phyloP scores from a whole-genome alignment of 495 filamentous ascomycete genomes.

The Penicillium salamii region DNA sequence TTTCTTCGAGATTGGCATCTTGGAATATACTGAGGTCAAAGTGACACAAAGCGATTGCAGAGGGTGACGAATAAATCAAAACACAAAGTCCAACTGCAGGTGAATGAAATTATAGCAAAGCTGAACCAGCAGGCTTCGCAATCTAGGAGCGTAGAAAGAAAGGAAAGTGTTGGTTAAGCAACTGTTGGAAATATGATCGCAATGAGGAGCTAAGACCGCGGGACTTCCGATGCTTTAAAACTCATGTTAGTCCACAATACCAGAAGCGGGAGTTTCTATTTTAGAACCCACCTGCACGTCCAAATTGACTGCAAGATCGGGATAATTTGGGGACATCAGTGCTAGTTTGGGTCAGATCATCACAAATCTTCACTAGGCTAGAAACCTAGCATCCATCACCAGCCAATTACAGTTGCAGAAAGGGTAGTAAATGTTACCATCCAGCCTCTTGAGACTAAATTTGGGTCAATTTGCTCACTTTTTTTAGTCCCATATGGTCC shows the following conservation, averaged over 20 bases:
- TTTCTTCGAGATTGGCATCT: slow-evolving; percentile 8
- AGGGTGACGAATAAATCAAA: slow-evolving; percentile 6
- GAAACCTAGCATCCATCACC: background rate
- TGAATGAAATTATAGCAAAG: slow-evolving; percentile 27
- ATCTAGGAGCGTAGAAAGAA: slow-evolving; percentile 12
- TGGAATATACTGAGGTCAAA: too few species aligned
- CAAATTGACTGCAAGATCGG: background rate
- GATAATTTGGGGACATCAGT: slow-evolving; percentile 1
- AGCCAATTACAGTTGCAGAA: background rate
- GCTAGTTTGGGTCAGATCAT: background rate
- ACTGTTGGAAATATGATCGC: background rate
- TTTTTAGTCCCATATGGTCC: slow-evolving; percentile 4
- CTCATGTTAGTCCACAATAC: slow-evolving; percentile 1
- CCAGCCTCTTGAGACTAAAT: slow-evolving; percentile 1
- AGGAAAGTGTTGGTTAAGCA: slow-evolving; percentile 4
- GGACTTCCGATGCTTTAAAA: slow-evolving; percentile 13
- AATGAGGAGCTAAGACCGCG: slow-evolving; percentile 2
- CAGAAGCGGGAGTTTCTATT: slow-evolving; percentile 5
- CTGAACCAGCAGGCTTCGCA: slow-evolving; percentile 38
- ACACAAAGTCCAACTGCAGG: slow-evolving; percentile 17
- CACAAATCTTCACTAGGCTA: background rate
- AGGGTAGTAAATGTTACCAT: slow-evolving; percentile 1
- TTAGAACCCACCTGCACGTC: slow-evolving; percentile 1
- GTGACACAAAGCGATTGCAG: too few species aligned
- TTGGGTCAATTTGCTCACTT: slow-evolving; percentile 8